These are phyloP conservation scores for Fragilariopsis cylindrus DNA, from an alignment of 108 stramenopile species.

Conservation along the genomic window DNA sequence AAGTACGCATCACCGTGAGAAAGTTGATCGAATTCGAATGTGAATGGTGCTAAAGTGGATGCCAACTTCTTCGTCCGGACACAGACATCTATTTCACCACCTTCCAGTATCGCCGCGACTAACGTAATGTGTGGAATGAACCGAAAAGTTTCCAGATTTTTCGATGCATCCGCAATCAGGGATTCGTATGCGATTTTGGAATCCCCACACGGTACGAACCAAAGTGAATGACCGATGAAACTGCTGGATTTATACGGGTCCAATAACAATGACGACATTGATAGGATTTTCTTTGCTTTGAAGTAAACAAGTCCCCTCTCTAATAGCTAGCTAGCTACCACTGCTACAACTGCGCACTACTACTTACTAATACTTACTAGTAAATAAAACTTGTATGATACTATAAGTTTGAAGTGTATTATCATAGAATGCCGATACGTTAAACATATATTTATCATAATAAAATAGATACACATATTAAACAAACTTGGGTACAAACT, in stretches of 20 bases:
- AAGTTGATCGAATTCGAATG: slow-evolving; percentile 11
- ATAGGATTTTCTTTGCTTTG: neutral
- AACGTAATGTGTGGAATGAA: slow-evolving; percentile 31
- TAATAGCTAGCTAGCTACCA: no score
- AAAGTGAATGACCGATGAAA: slow-evolving; percentile 24
- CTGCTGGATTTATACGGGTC: slow-evolving; percentile 34
- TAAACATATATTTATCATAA: no score
- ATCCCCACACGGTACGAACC: slow-evolving; percentile 15
- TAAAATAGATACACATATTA: no score
- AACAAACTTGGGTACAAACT: no score
- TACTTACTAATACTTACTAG: no score
- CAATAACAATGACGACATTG: neutral
- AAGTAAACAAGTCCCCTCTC: no score
- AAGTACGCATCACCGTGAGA: slow-evolving; percentile 29
- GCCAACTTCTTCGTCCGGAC: slow-evolving; percentile 17
- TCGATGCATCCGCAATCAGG: slow-evolving; percentile 5
- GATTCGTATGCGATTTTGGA: neutral
- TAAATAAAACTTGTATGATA: no score
- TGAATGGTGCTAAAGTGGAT: slow-evolving; percentile 6
- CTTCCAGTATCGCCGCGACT: slow-evolving; percentile 16
- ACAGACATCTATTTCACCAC: slow-evolving; percentile 11
- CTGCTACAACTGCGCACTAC: no score
- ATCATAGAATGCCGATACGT: no score
- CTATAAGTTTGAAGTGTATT: no score
- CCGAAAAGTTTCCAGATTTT: slow-evolving; percentile 17